A percentile compares a stretch with the other conserved stretches of the same genome.
These are phyloP conservation scores for Wickerhamiella siamensis DNA, from an alignment of 805 yeast species.

Conservation along the genomic window DNA sequence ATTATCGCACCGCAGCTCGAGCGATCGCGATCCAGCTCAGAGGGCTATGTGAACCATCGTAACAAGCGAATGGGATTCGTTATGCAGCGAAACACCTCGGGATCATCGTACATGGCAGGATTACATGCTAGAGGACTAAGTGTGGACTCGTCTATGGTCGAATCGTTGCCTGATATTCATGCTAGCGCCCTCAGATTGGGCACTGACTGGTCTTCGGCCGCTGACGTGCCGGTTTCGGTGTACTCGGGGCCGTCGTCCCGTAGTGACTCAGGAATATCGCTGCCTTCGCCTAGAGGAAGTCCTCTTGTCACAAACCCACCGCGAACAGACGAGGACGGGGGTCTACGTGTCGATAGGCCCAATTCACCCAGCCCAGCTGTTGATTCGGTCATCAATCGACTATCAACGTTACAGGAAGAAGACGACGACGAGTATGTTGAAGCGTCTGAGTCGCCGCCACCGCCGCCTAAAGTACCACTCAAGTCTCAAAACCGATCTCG, in stretches of 20 bases:
- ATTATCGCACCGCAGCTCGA: slow-evolving; percentile 7
- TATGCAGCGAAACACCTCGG: slow-evolving; percentile 16
- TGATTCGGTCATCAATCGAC: background rate
- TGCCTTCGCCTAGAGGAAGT: background rate
- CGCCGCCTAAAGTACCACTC: background rate
- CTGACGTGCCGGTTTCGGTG: too few relatives aligned
- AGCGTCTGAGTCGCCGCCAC: too few relatives aligned
- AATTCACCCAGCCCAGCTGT: too few relatives aligned
- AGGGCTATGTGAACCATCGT: slow-evolving; percentile 34
- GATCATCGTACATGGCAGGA: slow-evolving; percentile 12
- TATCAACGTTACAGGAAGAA: slow-evolving; percentile 3
- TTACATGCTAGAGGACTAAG: slow-evolving; percentile 31
- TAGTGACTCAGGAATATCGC: background rate
- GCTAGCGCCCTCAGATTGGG: too few relatives aligned
- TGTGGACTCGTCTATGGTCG: slow-evolving; percentile 13
- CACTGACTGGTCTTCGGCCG: too few relatives aligned
- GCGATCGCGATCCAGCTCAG: slow-evolving; percentile 27
- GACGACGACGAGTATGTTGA: background rate
- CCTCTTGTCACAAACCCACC: background rate
- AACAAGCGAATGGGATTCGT: slow-evolving; percentile 69
- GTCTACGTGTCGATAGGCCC: too few relatives aligned
- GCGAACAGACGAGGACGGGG: too few relatives aligned
- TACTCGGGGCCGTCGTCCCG: background rate
- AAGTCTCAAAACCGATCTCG: background rate
- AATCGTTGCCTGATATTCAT: too few relatives aligned